Base-by-base conservation (phyloP, 495 filamentous ascomycete genomes). In the Penicillium cinerascens region DNA sequence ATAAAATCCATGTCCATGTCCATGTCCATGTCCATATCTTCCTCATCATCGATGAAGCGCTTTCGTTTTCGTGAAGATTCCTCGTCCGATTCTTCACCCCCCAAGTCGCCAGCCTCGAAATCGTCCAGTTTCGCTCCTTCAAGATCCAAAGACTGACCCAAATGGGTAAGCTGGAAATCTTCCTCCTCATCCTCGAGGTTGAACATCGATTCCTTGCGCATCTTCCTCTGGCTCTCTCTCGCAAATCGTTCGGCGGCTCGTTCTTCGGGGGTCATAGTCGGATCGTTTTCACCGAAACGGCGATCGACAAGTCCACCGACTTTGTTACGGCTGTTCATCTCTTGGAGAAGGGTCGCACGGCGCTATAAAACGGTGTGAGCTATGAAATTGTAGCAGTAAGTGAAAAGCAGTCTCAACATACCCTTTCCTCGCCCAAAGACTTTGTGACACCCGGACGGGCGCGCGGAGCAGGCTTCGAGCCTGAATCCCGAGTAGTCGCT, bases 271-370 rank as follows among this genome's bases (percentile, higher is more conserved):
- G 89, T 87, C 90, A 99, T 90, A 21, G 81, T 86, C 17, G 91
- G 88, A 63, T 99, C 92, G 55, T 93, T 88, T 71, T 99, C 93
- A 68, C 95, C 93, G 68, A 99, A 96, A 51, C 93, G 87, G 55
- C 89, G 83, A 74, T 99, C 93, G 49, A 93, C 64, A 57, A 99
- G 87, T 21, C 93, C 92, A 51, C 93, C 93, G 21, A 89, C 84
- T 72, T 96, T 97, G 66, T 92, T 89, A 5, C 87, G 82, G 29
- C 80, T 78, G 62, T 91, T 86, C 78, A 97, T 88, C 59, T 97
- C 92, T 9, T 87, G 81, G 17, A 97, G 70, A 6, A 96, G 78
- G 2, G 91, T 95, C 70, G 84, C 77, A 4, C 87, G 80, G 42
- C 91, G 81, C 86, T 92, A 64, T 43, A 52, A n/a, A 51, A 54